Base-by-base conservation (phyloP, 2,329 filamentous ascomycete genomes). In the Colletotrichum limetticola region DNA sequence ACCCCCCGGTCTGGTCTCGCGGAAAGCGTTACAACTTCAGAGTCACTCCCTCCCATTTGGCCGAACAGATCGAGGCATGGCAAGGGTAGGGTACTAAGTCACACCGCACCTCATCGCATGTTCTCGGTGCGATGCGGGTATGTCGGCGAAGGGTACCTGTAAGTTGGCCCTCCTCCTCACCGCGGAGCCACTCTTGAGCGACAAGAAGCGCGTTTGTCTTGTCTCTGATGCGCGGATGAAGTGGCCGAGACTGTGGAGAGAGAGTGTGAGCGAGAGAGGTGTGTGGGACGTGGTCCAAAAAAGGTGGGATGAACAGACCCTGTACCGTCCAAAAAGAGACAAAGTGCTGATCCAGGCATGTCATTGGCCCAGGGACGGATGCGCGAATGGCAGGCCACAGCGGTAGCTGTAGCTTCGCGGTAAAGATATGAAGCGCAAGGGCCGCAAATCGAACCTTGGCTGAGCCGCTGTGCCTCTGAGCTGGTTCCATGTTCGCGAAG, bases 391-490 rank as follows among this genome's bases (percentile, higher is more conserved):
- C 56, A 67, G 59, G 68, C 63, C 71, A 72, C 62, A 72, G 68
- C 68, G 63, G 62, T 63, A 74, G 62, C 55, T 66, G 62, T 58
- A 74, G 62, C 55, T 66, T 58, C 71, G 71, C 68, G 71, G 56
- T 42, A 74, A 72, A 72, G 63, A 71, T 74, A 37, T 74, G 71
- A 74, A 72, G 68, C 71, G 63, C 67, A 70, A 70, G 71, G 66
- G 66, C 56, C 56, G 60, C 66, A 73, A 70, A 71, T 46, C 24
- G 66, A 71, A 22, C 67, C 60, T 66, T 22, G 53, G 53, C 22
- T 28, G 61, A 42, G 37, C 37, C 37, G 16, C 37, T 42, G 37
- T 7, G 37, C 37, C 37, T 42, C 37, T 42, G 37, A 19, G 37
- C 37, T 42, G 37, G 16, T 42, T 19, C 37, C 16, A 42, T 19